Base-by-base conservation (phyloP, 305 asterid genomes). In the Ruellia speciosa region DNA sequence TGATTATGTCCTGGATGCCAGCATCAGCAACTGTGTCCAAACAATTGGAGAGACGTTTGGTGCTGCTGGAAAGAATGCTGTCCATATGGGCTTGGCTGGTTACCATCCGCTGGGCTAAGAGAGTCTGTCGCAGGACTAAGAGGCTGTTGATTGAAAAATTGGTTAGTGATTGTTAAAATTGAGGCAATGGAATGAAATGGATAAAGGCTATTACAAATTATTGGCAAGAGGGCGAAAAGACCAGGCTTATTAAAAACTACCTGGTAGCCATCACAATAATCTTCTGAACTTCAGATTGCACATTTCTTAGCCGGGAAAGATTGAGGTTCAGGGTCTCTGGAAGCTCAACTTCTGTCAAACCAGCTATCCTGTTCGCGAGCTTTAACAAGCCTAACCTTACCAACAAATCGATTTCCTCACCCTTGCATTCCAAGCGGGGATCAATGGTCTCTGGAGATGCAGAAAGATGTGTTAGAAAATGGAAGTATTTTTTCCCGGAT, bases 311-410 rank as follows among this genome's bases (percentile, higher is more conserved):
- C 69, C 95, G 69, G 28, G 64, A 67, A 59, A 88, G 75, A 66
- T 93, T 86, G 18, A 88, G 92, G 69, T 64, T 78, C 86, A 88
- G 72, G 56, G 99, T 88, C 72, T 93, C 99, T 0, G 99, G 99
- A 61, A 88, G 79, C 67, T 68, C 75, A 34, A 67, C 88, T 78
- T 81, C 85, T 9, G 79, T 76, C 68, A 92, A 61, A 65, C 99
- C 99, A 48, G 82, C 54, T 51, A 84, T 76, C 68, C 71, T 78
- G 70, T 66, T 73, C 13, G 79, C 96, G 80, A 79, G 56, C 81
- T 75, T 92, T 49, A 92, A 75, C 74, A 92, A 65, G 60, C 96
- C 99, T 67, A 92, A 75, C 70, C 97, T 82, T 70, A 82, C 94
- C 67, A 69, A 62, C 73, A 84, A 59, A 81, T 88, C 99, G 24